These are phyloP conservation scores for Miamiensis avidus DNA, from an alignment of 169 alveolate species.

Conservation along the genomic window DNA sequence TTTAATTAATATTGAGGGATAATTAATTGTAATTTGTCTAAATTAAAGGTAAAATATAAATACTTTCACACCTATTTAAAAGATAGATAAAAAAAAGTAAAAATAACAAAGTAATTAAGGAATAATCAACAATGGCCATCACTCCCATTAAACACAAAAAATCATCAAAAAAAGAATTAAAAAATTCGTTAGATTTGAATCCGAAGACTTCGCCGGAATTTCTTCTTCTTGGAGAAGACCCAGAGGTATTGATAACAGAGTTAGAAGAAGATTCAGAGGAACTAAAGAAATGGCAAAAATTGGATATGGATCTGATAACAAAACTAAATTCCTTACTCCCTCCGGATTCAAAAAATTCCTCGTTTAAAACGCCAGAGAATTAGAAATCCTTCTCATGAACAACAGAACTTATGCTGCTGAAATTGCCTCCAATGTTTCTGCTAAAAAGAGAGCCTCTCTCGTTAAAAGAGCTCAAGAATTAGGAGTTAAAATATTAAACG, in stretches of 20 bases:
- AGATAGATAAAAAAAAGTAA: too few species aligned
- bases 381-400: conserved; percentile 81
- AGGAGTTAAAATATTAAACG: conserved; percentile 72
- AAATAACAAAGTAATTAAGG: background rate
- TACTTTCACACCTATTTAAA: too few species aligned
- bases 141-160: conserved; percentile 40
- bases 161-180: conserved; percentile 44
- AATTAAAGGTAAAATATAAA: too few species aligned
- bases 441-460: conserved; percentile 64
- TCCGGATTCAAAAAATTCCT: conserved; percentile 74
- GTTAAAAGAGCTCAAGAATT: conserved; percentile 80
- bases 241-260: conserved; percentile 82
- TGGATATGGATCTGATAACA: conserved; percentile 72
- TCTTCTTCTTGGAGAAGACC: conserved; percentile 80
- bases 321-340: conserved; percentile 65
- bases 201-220: conserved; percentile 42
- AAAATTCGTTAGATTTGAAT: conserved; percentile 47
- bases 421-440: conserved; percentile 70
- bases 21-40: too few species aligned
- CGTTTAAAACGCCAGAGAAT: conserved; percentile 64
- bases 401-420: conserved; percentile 77
- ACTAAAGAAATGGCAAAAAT: conserved; percentile 67
- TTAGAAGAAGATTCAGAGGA: conserved; percentile 86
- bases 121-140: conserved; percentile 39
- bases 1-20: too few species aligned